Conservation (phyloP, 768 basidiomycete species). For the Cystofilobasidium macerans region DNA sequence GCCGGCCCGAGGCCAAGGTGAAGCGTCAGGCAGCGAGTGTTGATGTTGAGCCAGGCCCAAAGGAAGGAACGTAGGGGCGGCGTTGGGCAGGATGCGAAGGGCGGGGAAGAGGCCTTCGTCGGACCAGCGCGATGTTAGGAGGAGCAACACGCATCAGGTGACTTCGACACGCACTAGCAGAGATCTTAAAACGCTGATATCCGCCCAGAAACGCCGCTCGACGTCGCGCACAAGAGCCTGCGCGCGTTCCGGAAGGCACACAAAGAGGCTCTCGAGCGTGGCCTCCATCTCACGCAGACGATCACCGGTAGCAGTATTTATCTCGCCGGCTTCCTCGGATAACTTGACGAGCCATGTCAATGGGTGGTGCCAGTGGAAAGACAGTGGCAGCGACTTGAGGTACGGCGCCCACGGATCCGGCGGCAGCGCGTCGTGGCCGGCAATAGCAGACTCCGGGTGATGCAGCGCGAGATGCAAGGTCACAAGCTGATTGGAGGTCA, state of each 20-base stretch:
- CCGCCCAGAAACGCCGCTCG: slow-evolving; percentile 31
- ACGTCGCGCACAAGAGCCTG: slow-evolving; percentile 32
- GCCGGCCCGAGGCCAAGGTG: slow-evolving; percentile 42
- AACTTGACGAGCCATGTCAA: slow-evolving; percentile 51
- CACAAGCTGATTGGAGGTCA: slow-evolving; percentile 61
- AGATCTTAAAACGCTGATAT: slow-evolving; percentile 27
- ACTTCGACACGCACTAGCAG: slow-evolving; percentile 23
- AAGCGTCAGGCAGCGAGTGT: slow-evolving; percentile 71
- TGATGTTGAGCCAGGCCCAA: slow-evolving; percentile 82
- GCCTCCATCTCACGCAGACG: slow-evolving; percentile 26
- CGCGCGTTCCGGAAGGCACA: slow-evolving; percentile 27
- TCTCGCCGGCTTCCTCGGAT: slow-evolving; percentile 35
- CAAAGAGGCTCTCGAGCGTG: slow-evolving; percentile 38
- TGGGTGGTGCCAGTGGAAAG: slow-evolving; percentile 65
- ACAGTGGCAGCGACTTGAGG: slow-evolving; percentile 60
- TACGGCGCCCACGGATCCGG: slow-evolving; percentile 44
- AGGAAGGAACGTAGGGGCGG: slow-evolving; percentile 46
- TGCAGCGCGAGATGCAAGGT: slow-evolving; percentile 68
- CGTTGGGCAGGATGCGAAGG: slow-evolving; percentile 24
- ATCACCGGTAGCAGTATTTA: slow-evolving; percentile 31
- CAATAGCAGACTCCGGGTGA: slow-evolving; percentile 40
- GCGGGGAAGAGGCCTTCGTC: neutral
- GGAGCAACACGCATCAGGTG: too few species aligned
- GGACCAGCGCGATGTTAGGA: too few species aligned
- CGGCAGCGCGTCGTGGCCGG: slow-evolving; percentile 26